Evolutionary conservation across 768 basidiomycete genomes (phyloP), one percentile per base, ranked within the genome.

Genomic region (Suillus paluster): DNA sequence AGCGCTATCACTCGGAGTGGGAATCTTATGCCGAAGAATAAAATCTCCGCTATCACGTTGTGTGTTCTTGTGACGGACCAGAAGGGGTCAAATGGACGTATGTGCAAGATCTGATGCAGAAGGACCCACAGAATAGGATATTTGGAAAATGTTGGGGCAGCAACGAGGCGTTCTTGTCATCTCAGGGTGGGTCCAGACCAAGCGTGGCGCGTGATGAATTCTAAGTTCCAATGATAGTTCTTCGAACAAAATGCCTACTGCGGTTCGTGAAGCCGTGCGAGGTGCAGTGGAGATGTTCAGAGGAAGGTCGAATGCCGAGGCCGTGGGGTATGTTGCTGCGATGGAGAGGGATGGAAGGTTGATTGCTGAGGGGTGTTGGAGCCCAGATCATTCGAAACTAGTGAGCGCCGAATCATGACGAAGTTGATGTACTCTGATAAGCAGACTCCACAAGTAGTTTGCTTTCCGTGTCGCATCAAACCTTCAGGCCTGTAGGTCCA

Each of bases 191-290:
- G 89, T 68, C 11, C 38, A 52, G 6, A 10, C 45, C 58, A n/a
- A 4, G 23, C 46, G 44, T 50, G 59, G 57, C 60, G 45, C 68
- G 34, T 54, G 39, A 62, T 57, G 17, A 5, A 39, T 36, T 12
- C 9, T 49, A n/a, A 64, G 17, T 30, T 19, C 25, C 25, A 19
- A 8, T 38, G n/a, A 5, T 69, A 99, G 95, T 27, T 96, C 97
- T 0, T 92, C 95, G 1, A 96, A 95, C 73, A 93, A 96, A 72
- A 98, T 99, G 95, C 96, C 97, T 2, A 81, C 86, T 8, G 91
- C 86, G 0, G 95, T 98, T 17, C 90, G 88, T 66, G 85, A 83
- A n/a, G 88, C 91, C 0, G 73, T 98, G 3, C 80, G 74, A 48
- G 74, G 79, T 44, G 81, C 85, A 2, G 80, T 82, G 25, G 77